Base-by-base conservation (phyloP, 1,284 basidiomycete species). In the Neonothopanus nambi region DNA sequence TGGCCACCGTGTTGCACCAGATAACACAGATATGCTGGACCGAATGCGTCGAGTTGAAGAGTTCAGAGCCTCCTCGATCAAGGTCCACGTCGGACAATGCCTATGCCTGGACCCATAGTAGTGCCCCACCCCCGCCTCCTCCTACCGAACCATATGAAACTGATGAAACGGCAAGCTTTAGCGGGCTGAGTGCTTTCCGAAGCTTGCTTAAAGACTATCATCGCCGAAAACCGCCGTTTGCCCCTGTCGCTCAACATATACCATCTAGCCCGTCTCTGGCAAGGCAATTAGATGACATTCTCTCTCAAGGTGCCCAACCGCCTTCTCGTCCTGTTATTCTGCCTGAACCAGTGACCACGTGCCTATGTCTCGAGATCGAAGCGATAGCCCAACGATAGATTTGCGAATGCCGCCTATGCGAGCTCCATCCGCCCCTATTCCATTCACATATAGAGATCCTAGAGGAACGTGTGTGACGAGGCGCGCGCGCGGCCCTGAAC, bases 1-100 rank as follows among this genome's bases (percentile, higher is more conserved):
- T 20, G 66, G 64, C 23, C 64, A 65, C 15, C 67, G 65, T 60
- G 30, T 45, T 42, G 20, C 42, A 9, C 58, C 60, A 18, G 68
- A 71, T 39, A 70, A 75, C 47, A 46, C 65, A 2, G 76, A 74
- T 43, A 56, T 78, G 33, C 54, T 64, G 13, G 68, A 73, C 46
- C 70, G 76, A 17, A 58, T 80, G 38, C 54, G 57, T 21, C 65
- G 73, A 4, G 75, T 80, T 30, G 78, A 79, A 52, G 70, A 69
- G 51, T 79, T 38, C 70, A 69, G 39, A 58, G 50, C 20, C 59
- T 77, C 13, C 48, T 69, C 17, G 66, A 71, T 28, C 70, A 72
- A 57, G 66, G 62, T 24, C 60, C 65, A 15, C 59, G 55, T n/a
- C 38, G 36, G 12, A 41, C 51, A 23, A 47, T 67, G 60, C 21